Evolutionary conservation across 2,329 filamentous ascomycete species (phyloP).

Genomic region (Thielaviopsis populi): DNA sequence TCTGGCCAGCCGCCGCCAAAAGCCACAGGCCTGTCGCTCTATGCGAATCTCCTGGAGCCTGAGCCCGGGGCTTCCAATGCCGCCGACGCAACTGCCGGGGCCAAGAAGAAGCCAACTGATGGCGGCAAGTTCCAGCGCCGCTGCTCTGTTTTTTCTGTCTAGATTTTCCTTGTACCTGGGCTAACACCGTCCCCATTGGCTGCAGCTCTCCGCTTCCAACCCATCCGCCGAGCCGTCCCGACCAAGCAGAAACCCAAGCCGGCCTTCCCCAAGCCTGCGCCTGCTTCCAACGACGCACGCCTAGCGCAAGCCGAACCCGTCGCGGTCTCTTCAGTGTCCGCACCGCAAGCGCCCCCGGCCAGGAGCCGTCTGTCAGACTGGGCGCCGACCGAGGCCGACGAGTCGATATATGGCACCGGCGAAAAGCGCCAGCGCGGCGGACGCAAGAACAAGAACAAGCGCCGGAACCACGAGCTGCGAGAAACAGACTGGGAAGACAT

Average conservation of each 20-base stretch:
- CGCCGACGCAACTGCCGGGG: constrained; percentile 29
- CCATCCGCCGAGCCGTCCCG: constrained; percentile 58
- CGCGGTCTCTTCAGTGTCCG: constrained; percentile 20
- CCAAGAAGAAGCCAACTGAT: constrained; percentile 42
- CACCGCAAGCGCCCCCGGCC: constrained; percentile 29
- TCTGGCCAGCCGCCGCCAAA: constrained; percentile 19
- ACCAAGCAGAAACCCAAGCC: constrained; percentile 46
- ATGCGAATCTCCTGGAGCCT: constrained; percentile 64
- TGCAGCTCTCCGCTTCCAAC: constrained; percentile 67
- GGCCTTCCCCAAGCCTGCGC: constrained; percentile 35
- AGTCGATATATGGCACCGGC: constrained; percentile 50
- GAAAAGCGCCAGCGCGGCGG: constrained; percentile 63
- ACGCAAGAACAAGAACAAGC: constrained; percentile 60
- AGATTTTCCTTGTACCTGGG: not conserved
- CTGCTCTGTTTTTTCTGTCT: too few relatives aligned
- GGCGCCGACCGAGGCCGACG: constrained; percentile 62
- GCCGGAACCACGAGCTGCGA: constrained; percentile 40
- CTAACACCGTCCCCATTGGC: not conserved
- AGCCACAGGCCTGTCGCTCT: constrained; percentile 52
- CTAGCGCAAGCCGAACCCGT: constrained; percentile 21
- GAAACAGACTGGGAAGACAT: constrained; percentile 81
- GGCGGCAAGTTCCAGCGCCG: constrained; percentile 22
- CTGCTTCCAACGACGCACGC: constrained; percentile 22
- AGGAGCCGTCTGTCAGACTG: constrained; percentile 70
- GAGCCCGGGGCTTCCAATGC: constrained; percentile 28